A percentile compares a stretch with the other conserved stretches of the same genome.
Evolutionary conservation across 345 rosid genomes (phyloP).

Genomic region (Iberis pinnata): DNA sequence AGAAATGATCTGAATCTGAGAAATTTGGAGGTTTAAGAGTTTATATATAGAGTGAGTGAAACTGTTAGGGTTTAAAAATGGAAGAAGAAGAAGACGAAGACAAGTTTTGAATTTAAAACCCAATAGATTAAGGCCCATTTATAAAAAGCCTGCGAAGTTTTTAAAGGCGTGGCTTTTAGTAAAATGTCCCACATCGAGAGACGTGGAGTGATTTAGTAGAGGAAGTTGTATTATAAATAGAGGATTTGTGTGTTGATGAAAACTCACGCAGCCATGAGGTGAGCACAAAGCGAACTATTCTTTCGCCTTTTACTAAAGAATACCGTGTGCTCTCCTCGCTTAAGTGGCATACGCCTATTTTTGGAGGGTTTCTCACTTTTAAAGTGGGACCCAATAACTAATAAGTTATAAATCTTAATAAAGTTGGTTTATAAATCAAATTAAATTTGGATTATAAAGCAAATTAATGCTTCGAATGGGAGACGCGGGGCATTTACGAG

Average conservation of each 20-base stretch:
- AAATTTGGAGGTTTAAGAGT: conserved; percentile 18
- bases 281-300: conserved; percentile 33
- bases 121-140: conserved; percentile 9
- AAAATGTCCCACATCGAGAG: conserved; percentile 24
- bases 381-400: background rate
- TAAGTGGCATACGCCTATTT: conserved; percentile 18
- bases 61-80: conserved; percentile 1
- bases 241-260: rapidly evolving
- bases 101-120: background rate
- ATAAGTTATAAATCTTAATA: no score
- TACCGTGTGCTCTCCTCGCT: conserved; percentile 27
- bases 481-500: no score
- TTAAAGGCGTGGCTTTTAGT: background rate
- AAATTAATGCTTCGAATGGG: no score
- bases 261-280: conserved; percentile 24
- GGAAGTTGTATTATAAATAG: background rate
- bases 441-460: no score
- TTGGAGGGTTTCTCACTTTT: background rate
- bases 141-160: background rate
- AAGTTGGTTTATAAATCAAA: no score
- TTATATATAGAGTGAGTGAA: background rate
- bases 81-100: background rate
- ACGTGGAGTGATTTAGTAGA: rapidly evolving
- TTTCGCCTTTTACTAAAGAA: conserved; percentile 37
- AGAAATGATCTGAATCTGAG: background rate